Base-by-base conservation (phyloP, 2,329 filamentous ascomycete genomes). In the Aspergillus aculeatinus region DNA sequence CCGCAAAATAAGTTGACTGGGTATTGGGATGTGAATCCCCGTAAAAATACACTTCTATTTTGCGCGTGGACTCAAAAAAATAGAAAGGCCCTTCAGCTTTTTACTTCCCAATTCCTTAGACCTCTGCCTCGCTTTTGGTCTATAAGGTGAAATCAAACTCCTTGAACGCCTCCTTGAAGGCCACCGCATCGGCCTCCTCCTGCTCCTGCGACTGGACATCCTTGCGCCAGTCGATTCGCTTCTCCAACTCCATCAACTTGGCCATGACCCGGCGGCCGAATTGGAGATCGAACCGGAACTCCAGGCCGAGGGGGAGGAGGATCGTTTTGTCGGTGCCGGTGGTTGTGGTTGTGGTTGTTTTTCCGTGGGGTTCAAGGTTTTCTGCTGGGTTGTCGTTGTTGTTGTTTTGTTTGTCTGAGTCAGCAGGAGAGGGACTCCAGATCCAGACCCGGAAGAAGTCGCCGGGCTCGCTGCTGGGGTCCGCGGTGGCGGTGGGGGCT, bases 221-320 rank as follows among this genome's bases (percentile, higher is more conserved):
- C 67, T 96, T 89, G 74, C 87, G 88, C 95, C 95, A 99, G 66
- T 91, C 82, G 55, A 89, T 79, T n/a, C 95, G 83, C 49, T 85
- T 80, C 74, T 97, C 91, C 50, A 98, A 77, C 2, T 87, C 86
- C 54, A 99, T 81, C 55, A 99, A 80, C 77, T 96, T 97, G 1
- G 92, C 94, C 74, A 98, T 80, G 4, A 97, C 95, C 49, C 87
- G 86, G 47, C 96, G 84, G 4, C 91, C 92, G 70, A 96, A 98
- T 72, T 98, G 94, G 50, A 97, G 77, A 72, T 96, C 92, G 73
- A 99, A 98, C 14, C 89, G 85, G 64, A 89, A 85, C 19, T 85
- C 87, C 27, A 87, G 80, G 60, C 88, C 85, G 9, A 97, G 82
- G 6, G 86, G 86, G 79, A 98, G 85, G 56, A 93, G 82, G 60